These are phyloP conservation scores for Breynia disticha DNA, from an alignment of 441 rosid species.

Conservation along the genomic window DNA sequence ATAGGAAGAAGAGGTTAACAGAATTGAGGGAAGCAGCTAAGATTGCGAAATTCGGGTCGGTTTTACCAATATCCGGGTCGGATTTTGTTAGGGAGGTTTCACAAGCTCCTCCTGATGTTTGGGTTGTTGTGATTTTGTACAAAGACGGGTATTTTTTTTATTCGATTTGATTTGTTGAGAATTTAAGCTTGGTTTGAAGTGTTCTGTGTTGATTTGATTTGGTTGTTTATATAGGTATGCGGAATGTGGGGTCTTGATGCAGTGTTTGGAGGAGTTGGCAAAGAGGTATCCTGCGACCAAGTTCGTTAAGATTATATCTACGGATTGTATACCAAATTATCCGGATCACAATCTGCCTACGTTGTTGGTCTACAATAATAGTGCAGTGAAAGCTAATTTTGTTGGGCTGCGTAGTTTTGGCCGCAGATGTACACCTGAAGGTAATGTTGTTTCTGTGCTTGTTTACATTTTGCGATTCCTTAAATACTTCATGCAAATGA, in stretches of 20 bases:
- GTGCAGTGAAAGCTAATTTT: conserved; percentile 84
- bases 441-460: conserved; percentile 20
- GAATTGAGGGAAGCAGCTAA: conserved; percentile 78
- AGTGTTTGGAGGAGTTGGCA: conserved; percentile 77
- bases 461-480: not conserved
- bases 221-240: conserved; percentile 33
- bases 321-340: conserved; percentile 93
- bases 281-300: conserved; percentile 82
- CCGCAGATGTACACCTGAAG: conserved; percentile 90
- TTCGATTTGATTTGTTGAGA: too few species aligned
- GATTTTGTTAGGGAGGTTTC: conserved; percentile 92
- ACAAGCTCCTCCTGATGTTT: conserved; percentile 81
- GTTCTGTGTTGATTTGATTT: conserved; percentile 4
- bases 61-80: conserved; percentile 76
- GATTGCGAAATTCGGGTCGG: conserved; percentile 57
- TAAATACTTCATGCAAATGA: not conserved
- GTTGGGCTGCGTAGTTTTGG: conserved; percentile 83
- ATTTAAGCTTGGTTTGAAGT: not conserved
- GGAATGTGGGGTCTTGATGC: conserved; percentile 64
- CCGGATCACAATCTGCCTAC: conserved; percentile 95
- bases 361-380: conserved; percentile 72
- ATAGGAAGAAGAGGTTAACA: conserved; percentile 83
- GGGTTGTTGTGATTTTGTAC: conserved; percentile 91
- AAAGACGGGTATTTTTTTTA: conserved; percentile 65
- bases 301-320: conserved; percentile 90